Evolutionary conservation across 2,329 filamentous ascomycete species (phyloP).

Genomic region (Cytospora schulzeri): DNA sequence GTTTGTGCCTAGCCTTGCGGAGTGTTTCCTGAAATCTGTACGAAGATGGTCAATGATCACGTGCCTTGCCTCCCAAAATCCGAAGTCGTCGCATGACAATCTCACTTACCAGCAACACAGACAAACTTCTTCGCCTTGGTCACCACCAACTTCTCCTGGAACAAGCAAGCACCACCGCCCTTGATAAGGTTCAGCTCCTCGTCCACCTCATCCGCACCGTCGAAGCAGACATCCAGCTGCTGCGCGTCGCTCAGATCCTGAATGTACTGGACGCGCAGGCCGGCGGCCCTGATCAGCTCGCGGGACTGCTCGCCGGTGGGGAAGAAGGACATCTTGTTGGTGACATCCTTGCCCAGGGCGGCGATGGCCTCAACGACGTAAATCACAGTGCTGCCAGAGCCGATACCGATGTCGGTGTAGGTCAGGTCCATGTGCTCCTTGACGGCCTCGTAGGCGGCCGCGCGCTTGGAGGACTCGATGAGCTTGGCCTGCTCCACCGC

Average conservation of each 20-base stretch:
- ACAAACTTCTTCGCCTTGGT: constrained; percentile 82
- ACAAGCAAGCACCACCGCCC: constrained; percentile 93
- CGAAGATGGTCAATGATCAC: constrained; percentile 19
- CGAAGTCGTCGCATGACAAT: neutral
- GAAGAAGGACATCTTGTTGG: constrained; percentile 75
- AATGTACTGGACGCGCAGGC: constrained; percentile 75
- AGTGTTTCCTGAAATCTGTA: constrained; percentile 86
- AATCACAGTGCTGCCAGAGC: constrained; percentile 78
- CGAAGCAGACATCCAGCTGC: constrained; percentile 86
- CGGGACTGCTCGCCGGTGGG: constrained; percentile 92
- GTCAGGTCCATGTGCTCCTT: constrained; percentile 67
- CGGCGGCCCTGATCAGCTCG: constrained; percentile 79
- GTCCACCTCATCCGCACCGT: constrained; percentile 96
- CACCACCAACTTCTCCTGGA: constrained; percentile 96
- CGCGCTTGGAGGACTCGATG: constrained; percentile 74
- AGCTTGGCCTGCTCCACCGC: constrained; percentile 38
- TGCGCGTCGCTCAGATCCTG: constrained; percentile 64
- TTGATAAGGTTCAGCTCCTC: constrained; percentile 95
- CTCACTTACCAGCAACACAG: constrained; percentile 72
- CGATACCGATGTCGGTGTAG: constrained; percentile 73
- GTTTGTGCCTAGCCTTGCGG: constrained; percentile 68
- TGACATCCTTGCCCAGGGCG: constrained; percentile 56
- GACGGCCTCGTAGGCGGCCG: constrained; percentile 74
- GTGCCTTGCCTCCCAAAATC: neutral
- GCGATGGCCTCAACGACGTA: constrained; percentile 84